Evolutionary conservation across 768 basidiomycete species (phyloP).

Genomic region (Phylloporus sp.): DNA sequence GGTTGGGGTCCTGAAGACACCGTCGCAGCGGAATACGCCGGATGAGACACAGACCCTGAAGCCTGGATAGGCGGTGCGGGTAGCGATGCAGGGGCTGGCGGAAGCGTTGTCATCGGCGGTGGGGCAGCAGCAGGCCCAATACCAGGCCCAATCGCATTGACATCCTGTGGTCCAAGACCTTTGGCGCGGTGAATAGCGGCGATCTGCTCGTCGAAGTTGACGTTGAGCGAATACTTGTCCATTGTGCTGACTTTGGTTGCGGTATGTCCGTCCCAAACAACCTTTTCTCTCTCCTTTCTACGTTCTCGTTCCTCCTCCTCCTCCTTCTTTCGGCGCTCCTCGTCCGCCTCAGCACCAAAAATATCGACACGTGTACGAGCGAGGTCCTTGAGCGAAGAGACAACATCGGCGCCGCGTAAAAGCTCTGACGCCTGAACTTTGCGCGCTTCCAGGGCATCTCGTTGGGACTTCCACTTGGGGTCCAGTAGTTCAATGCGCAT

Average conservation of each 20-base stretch:
- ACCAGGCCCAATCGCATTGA: slow-evolving; percentile 78
- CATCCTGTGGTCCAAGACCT: slow-evolving; percentile 80
- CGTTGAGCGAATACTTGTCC: slow-evolving; percentile 89
- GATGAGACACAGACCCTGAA: slow-evolving; percentile 35
- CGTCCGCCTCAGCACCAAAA: slow-evolving; percentile 91
- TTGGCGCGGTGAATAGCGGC: slow-evolving; percentile 92
- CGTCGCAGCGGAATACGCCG: slow-evolving; percentile 75
- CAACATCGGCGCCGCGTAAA: slow-evolving; percentile 88
- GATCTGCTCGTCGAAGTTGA: slow-evolving; percentile 97
- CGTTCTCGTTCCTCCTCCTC: slow-evolving; percentile 81
- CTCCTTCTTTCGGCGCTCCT: slow-evolving; percentile 79
- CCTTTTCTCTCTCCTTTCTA: slow-evolving; percentile 87
- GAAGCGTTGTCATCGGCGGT: slow-evolving; percentile 55
- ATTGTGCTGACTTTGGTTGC: slow-evolving; percentile 88
- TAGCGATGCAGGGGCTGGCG: slow-evolving; percentile 65
- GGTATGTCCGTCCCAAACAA: slow-evolving; percentile 98
- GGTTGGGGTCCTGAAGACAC: slow-evolving; percentile 92
- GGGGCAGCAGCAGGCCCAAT: slow-evolving; percentile 79
- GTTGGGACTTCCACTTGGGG: slow-evolving; percentile 96
- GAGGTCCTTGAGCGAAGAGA: slow-evolving; percentile 86
- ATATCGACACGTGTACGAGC: slow-evolving; percentile 96
- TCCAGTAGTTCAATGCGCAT: slow-evolving; percentile 98
- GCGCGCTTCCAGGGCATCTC: slow-evolving; percentile 81
- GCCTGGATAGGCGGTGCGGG: slow-evolving; percentile 61
- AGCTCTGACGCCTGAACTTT: slow-evolving; percentile 86